These are phyloP conservation scores for Chaetomiaceae sp. DNA, from an alignment of 2,329 filamentous ascomycete species.

Conservation along the genomic window DNA sequence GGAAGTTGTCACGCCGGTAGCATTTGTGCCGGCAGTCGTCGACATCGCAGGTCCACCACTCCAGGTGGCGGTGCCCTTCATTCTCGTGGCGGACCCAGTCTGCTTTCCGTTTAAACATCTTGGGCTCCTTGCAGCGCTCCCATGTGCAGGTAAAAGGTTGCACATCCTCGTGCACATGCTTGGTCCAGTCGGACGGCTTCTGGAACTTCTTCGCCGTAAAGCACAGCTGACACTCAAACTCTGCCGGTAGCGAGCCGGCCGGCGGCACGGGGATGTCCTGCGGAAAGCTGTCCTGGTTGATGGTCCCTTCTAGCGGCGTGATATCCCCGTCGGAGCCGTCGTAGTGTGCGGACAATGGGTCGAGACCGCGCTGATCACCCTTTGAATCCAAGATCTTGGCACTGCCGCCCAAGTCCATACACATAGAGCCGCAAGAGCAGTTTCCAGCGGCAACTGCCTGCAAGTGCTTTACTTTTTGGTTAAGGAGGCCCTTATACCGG, in stretches of 20 bases:
- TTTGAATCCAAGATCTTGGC: constrained; percentile 58
- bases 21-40: constrained; percentile 77
- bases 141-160: constrained; percentile 93
- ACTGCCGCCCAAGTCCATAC: constrained; percentile 63
- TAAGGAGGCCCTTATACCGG: constrained; percentile 73
- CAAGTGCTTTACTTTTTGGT: constrained; percentile 65
- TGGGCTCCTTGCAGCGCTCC: constrained; percentile 73
- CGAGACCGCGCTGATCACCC: constrained; percentile 55
- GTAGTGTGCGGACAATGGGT: constrained; percentile 50
- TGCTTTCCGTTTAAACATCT: constrained; percentile 91
- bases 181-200: constrained; percentile 95
- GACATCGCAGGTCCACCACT: constrained; percentile 85
- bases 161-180: constrained; percentile 90
- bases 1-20: constrained; percentile 86
- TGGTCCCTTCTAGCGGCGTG: constrained; percentile 64
- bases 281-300: constrained; percentile 72
- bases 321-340: constrained; percentile 61
- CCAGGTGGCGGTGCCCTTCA: constrained; percentile 81
- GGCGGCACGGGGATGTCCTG: constrained; percentile 77
- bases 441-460: constrained; percentile 48
- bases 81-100: constrained; percentile 96
- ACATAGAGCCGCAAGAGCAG: constrained; percentile 60
- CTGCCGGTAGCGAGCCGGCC: constrained; percentile 69
- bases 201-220: constrained; percentile 79
- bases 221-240: constrained; percentile 87